Percentiles rank a stretch among this genome's conserved stretches.
Evolutionary conservation across 2,329 filamentous ascomycete species (phyloP).

Genomic region (Fusarium piperis): DNA sequence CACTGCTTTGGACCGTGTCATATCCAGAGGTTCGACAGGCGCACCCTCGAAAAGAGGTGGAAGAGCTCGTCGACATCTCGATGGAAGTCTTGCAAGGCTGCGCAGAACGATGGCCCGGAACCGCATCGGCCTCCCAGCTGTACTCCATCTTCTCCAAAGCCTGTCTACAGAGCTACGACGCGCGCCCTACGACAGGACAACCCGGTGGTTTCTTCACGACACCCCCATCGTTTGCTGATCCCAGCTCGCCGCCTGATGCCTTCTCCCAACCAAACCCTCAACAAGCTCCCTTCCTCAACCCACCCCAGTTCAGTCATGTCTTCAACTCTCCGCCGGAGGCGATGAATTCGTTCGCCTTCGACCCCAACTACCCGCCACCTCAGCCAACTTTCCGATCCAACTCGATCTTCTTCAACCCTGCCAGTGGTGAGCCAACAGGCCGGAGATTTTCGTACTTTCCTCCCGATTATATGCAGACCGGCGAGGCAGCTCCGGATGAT

Average conservation of each 20-base stretch:
- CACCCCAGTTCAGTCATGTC: conserved; percentile 67
- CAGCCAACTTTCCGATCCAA: conserved; percentile 71
- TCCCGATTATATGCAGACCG: conserved; percentile 58
- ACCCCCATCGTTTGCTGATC: conserved; percentile 46
- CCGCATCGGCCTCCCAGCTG: conserved; percentile 82
- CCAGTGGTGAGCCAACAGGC: conserved; percentile 62
- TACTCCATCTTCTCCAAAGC: conserved; percentile 88
- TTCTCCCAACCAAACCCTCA: conserved; percentile 43
- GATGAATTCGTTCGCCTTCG: conserved; percentile 58
- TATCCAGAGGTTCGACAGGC: conserved; percentile 82
- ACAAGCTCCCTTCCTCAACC: conserved; percentile 54
- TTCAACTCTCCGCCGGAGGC: conserved; percentile 66
- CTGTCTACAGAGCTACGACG: conserved; percentile 88
- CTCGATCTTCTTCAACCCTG: conserved; percentile 71
- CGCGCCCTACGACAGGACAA: conserved; percentile 47
- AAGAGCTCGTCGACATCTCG: conserved; percentile 77
- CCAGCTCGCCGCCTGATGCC: conserved; percentile 46
- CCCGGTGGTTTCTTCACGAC: conserved; percentile 47
- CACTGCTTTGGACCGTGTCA: conserved; percentile 89
- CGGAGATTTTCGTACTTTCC: conserved; percentile 72
- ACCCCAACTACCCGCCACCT: conserved; percentile 53
- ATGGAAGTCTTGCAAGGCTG: conserved; percentile 83
- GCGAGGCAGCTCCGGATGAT: conserved; percentile 49
- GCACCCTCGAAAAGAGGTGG: conserved; percentile 78
- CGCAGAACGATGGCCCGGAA: conserved; percentile 91